Base-by-base conservation (phyloP, 129 eudicot species). In the Saussurea involucrata region DNA sequence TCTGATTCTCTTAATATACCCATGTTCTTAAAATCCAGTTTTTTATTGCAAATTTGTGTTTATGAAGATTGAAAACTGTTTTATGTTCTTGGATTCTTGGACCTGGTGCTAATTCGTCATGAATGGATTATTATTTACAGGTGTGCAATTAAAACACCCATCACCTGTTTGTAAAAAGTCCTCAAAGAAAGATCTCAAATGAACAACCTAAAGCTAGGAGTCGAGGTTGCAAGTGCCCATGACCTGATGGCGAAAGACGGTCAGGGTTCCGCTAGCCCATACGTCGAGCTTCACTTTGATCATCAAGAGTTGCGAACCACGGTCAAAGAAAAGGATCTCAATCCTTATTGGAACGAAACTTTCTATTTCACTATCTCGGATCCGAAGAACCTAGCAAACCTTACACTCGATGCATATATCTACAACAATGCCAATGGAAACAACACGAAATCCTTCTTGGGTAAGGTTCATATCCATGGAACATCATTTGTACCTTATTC, bases 291-390 rank as follows among this genome's bases (percentile, higher is more conserved):
- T 20, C 89, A 87, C 24, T 91, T 91, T 34, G 93, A 94, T 81
- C 93, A 82, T 66, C 98, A 90, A 71, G 87, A 71, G 81, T 89
- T 82, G 60, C 90, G 83, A 17, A 88, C 98, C 69, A 87, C 87
- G 8, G 66, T 83, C 76, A 94, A 94, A 82, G 98, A 94, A 57
- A 90, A 86, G 69, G 98, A 94, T 83, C 89, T 90, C 4, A 37
- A 94, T 68, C 98, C 98, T n/a, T 79, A 76, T 63, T 94, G 98
- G 98, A 89, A 94, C 42, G 98, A 94, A 65, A 86, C 92, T 4
- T 94, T 88, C 78, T 91, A 88, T 60, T 94, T 94, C 86, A 89
- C 85, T 78, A 76, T 94, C 33, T 84, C 97, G 1, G 80, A 90
- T 69, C 97, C 98, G n/a, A 77, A 81, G 34, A 77, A 81, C 65